phyloP scores from a whole-genome alignment of 768 basidiomycete genomes.

The Leccinum obscurum region DNA sequence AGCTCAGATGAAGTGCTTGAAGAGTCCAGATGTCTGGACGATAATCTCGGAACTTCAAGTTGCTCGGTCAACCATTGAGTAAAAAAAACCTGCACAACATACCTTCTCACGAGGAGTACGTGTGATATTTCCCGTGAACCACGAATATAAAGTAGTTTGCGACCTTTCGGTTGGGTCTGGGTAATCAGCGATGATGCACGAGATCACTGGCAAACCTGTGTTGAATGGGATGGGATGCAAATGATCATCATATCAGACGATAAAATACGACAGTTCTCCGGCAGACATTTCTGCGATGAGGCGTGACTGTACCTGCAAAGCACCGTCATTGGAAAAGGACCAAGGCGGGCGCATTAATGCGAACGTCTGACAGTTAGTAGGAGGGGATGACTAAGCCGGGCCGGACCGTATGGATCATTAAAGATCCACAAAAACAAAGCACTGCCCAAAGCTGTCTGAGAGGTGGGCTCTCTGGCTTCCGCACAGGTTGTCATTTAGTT shows the following conservation, averaged over 20 bases:
- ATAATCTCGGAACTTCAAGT: neutral
- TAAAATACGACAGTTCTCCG: neutral
- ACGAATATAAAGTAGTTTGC: neutral
- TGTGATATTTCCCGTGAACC: neutral
- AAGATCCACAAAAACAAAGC: no score
- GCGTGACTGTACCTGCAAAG: neutral
- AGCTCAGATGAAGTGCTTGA: neutral
- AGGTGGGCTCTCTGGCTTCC: no score
- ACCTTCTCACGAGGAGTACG: neutral
- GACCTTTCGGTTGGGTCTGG: neutral
- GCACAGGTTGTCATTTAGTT: no score
- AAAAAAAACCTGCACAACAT: neutral
- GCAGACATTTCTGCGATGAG: neutral
- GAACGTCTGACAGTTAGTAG: neutral
- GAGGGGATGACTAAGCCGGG: neutral
- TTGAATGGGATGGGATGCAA: neutral
- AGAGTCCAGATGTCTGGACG: neutral
- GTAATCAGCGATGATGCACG: neutral
- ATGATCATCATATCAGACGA: neutral
- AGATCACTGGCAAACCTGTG: neutral
- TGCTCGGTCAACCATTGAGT: neutral
- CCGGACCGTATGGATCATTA: no score
- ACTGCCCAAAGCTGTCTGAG: no score
- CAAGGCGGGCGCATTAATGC: neutral
- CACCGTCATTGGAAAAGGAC: neutral